Evolutionary conservation across 2,329 filamentous ascomycete species (phyloP).

Genomic region (Pochonia chlamydosporia): DNA sequence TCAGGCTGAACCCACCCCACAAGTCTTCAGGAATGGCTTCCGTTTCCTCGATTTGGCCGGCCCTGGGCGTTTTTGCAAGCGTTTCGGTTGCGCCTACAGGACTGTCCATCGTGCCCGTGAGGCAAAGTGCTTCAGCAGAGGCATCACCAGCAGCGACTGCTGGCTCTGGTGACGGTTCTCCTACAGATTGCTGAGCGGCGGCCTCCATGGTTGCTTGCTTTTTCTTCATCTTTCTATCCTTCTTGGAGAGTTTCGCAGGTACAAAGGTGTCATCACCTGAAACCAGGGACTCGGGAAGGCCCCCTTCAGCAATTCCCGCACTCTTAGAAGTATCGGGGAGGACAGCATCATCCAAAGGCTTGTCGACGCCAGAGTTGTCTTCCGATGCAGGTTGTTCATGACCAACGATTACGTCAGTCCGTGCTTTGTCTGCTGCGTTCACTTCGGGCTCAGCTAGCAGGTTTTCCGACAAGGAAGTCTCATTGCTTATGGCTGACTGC

Average conservation of each 20-base stretch:
- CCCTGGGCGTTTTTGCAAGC: neutral
- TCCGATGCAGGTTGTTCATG: too few relatives aligned
- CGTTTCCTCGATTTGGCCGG: conserved; percentile 7
- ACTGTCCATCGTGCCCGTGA: conserved; percentile 9
- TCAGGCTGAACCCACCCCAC: conserved; percentile 22
- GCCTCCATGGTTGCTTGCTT: conserved; percentile 19
- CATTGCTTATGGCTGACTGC: too few relatives aligned
- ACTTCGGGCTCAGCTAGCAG: too few relatives aligned
- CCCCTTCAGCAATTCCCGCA: too few relatives aligned
- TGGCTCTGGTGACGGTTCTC: neutral
- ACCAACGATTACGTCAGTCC: too few relatives aligned
- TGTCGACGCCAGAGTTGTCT: too few relatives aligned
- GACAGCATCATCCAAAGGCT: too few relatives aligned
- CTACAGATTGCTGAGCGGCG: conserved; percentile 6
- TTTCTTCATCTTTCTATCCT: conserved; percentile 29
- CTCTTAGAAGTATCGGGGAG: too few relatives aligned
- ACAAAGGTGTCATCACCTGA: neutral
- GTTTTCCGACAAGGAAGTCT: too few relatives aligned
- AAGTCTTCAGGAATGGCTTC: conserved; percentile 22
- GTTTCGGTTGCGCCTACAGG: conserved; percentile 8
- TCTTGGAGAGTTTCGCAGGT: conserved; percentile 25
- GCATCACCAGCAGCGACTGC: neutral
- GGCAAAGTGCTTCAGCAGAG: neutral
- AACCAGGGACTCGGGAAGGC: too few relatives aligned
- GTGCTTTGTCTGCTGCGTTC: too few relatives aligned